phyloP scores from a whole-genome alignment of 768 basidiomycete genomes.

The Russula lepida region DNA sequence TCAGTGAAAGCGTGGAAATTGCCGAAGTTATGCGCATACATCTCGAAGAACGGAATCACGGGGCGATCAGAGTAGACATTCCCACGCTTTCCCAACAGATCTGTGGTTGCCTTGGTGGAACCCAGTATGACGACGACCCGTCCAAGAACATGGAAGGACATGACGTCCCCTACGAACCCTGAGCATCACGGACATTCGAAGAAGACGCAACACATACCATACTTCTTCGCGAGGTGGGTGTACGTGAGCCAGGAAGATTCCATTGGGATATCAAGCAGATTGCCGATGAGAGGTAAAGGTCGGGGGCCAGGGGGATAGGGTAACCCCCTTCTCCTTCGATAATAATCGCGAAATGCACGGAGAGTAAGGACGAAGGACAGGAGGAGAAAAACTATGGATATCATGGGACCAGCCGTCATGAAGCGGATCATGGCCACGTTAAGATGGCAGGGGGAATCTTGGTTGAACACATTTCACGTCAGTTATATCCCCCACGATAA shows the following conservation, averaged over 20 bases:
- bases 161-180: background rate
- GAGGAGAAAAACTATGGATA: background rate
- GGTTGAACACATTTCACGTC: background rate
- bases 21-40: background rate
- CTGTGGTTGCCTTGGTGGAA: constrained; percentile 36
- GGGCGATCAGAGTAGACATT: constrained; percentile 22
- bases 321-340: background rate
- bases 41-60: background rate
- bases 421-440: background rate
- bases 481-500: background rate
- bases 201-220: background rate
- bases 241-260: background rate
- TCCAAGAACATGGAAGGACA: constrained; percentile 32
- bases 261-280: background rate
- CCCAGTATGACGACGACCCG: constrained; percentile 44
- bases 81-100: constrained; percentile 46
- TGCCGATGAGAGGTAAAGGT: constrained; percentile 1
- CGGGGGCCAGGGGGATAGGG: constrained; percentile 9
- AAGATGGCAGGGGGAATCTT: background rate
- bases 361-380: background rate
- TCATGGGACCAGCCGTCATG: background rate
- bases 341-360: background rate
- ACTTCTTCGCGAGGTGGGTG: background rate
- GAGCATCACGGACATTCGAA: background rate
- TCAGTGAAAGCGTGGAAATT: background rate